Percentiles rank a stretch among this genome's conserved stretches.
Conservation (phyloP, 1,139 yeast genomes). For the Scheffersomyces insectosa region DNA sequence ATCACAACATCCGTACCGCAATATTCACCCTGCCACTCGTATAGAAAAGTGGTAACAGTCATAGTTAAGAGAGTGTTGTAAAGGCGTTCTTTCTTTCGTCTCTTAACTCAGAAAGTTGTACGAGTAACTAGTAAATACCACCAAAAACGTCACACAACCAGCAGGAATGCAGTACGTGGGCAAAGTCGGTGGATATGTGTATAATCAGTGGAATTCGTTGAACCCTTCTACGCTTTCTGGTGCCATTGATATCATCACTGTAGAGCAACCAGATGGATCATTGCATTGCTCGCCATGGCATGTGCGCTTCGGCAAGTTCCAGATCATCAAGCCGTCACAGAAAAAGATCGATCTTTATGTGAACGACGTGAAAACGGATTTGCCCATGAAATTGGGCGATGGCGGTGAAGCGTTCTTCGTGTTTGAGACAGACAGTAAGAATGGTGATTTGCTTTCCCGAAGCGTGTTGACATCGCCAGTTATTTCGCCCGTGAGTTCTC, state of each 20-base stretch:
- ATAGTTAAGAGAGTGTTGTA: too few species aligned
- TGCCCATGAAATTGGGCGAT: conserved; percentile 96
- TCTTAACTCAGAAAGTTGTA: too few species aligned
- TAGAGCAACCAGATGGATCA: conserved; percentile 85
- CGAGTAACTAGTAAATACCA: too few species aligned
- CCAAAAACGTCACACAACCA: too few species aligned
- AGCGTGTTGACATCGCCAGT: conserved; percentile 91
- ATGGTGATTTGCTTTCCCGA: conserved; percentile 60
- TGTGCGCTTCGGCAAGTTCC: conserved; percentile 92
- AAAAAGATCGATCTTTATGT: conserved; percentile 88
- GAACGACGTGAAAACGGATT: conserved; percentile 75
- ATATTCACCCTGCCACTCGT: too few species aligned
- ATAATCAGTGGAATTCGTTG: conserved; percentile 95
- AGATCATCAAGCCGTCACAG: conserved; percentile 90
- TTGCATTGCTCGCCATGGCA: conserved; percentile 95
- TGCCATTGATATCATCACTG: conserved; percentile 94
- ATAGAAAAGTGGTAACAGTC: too few species aligned
- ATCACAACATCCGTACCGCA: too few species aligned
- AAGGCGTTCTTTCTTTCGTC: too few species aligned
- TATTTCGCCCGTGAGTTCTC: conserved; percentile 74
- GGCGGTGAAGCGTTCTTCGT: conserved; percentile 99
- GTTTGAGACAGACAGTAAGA: conserved; percentile 70
- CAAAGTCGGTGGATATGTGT: conserved; percentile 89
- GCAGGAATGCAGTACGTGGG: conserved; percentile 88
- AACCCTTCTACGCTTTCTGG: conserved; percentile 97